These are phyloP conservation scores for Pleurotus giganteus DNA, from an alignment of 768 basidiomycete species.

Conservation along the genomic window DNA sequence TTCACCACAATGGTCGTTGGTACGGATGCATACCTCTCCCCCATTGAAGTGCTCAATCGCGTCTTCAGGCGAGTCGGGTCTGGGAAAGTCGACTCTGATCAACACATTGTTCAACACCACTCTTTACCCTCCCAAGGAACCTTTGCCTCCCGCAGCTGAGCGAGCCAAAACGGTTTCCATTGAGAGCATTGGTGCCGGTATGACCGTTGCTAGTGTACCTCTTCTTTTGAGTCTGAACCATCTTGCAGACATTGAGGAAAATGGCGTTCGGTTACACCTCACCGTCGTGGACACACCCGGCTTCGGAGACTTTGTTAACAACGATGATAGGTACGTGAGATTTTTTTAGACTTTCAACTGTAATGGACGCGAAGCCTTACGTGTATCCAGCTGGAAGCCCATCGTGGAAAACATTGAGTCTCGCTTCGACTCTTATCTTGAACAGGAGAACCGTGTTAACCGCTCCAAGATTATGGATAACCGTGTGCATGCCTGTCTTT, in stretches of 20 bases:
- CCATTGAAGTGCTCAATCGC: conserved; percentile 21
- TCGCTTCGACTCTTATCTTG: conserved; percentile 95
- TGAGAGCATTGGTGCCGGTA: conserved; percentile 97
- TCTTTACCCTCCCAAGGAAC: conserved; percentile 88
- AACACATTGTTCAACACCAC: conserved; percentile 98
- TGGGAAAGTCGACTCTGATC: conserved; percentile 98
- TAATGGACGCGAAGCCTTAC: conserved; percentile 18
- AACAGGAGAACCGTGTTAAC: conserved; percentile 99
- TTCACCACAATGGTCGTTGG: conserved; percentile 99
- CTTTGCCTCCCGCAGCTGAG: conserved; percentile 82
- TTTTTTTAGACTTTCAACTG: conserved; percentile 11
- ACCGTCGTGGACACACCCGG: conserved; percentile 99
- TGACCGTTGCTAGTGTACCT: conserved; percentile 28
- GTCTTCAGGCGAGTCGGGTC: conserved; percentile 86
- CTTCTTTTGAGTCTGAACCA: conserved; percentile 16
- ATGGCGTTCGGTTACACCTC: conserved; percentile 91
- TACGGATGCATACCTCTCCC: conserved; percentile 42
- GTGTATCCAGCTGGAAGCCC: conserved; percentile 82
- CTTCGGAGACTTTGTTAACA: conserved; percentile 99
- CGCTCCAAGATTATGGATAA: conserved; percentile 92
- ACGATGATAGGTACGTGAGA: conserved; percentile 81
- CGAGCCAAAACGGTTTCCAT: conserved; percentile 93
- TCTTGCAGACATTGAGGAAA: conserved; percentile 93
- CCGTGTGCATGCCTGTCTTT: conserved; percentile 96
- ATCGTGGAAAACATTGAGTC: conserved; percentile 98